Evolutionary conservation across 2,329 filamentous ascomycete genomes (phyloP).

Genomic region (Penicillium capsulatum): DNA sequence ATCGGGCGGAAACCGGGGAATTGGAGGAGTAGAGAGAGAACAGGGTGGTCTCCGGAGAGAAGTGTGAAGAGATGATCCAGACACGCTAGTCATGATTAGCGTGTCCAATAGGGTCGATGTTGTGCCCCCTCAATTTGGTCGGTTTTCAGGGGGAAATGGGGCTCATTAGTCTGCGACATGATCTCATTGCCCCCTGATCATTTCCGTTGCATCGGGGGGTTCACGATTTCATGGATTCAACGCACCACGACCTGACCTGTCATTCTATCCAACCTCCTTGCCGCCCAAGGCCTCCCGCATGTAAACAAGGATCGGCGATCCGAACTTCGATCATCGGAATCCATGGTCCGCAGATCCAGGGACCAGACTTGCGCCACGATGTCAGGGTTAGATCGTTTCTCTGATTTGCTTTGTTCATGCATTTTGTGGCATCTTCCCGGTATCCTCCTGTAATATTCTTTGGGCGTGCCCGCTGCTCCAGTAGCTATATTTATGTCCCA

Average conservation of each 20-base stretch:
- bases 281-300: neutral
- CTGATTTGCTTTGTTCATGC: too few relatives aligned
- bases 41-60: conserved; percentile 16
- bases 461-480: too few relatives aligned
- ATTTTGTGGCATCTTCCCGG: too few relatives aligned
- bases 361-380: too few relatives aligned
- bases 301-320: neutral
- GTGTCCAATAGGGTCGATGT: conserved; percentile 13
- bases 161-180: conserved; percentile 4
- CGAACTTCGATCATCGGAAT: conserved; percentile 4
- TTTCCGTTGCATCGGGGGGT: neutral
- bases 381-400: too few relatives aligned
- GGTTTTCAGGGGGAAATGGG: neutral
- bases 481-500: too few relatives aligned
- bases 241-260: neutral
- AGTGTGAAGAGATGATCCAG: conserved; percentile 15
- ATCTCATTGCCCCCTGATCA: conserved; percentile 5
- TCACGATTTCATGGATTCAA: neutral
- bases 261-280: neutral
- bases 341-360: conserved; percentile 11
- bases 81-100: conserved; percentile 19
- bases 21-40: conserved; percentile 9
- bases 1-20: neutral
- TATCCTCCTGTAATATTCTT: too few relatives aligned
- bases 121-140: conserved; percentile 3